Percentiles rank a stretch among this genome's conserved stretches.
Evolutionary conservation across 1,284 basidiomycete species (phyloP).

Genomic region (Tremellales sp.): DNA sequence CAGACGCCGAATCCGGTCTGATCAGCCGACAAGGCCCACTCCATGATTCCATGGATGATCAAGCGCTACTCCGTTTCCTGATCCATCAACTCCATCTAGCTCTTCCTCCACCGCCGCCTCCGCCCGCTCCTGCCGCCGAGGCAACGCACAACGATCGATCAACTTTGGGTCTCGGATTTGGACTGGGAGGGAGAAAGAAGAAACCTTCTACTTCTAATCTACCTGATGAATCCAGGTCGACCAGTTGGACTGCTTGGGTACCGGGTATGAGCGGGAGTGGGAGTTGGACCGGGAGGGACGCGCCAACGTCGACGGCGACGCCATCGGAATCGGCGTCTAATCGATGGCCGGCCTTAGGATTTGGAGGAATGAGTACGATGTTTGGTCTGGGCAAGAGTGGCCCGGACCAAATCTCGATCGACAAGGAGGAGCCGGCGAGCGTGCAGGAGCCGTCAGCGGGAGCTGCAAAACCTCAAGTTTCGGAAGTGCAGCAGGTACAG

Average conservation of each 20-base stretch:
- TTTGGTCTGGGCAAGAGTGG: neutral
- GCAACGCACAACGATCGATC: slow-evolving; percentile 7
- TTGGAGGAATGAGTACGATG: slow-evolving; percentile 9
- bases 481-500: slow-evolving; percentile 6
- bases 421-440: neutral
- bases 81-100: slow-evolving; percentile 11
- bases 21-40: slow-evolving; percentile 20
- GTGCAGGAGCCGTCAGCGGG: neutral
- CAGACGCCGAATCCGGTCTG: slow-evolving; percentile 4
- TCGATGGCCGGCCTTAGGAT: slow-evolving; percentile 30
- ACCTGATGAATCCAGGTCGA: neutral
- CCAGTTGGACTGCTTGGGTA: neutral
- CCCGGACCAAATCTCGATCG: too few relatives aligned
- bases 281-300: neutral
- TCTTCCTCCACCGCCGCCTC: slow-evolving; percentile 9
- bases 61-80: slow-evolving; percentile 23
- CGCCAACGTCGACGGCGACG: neutral
- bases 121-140: neutral
- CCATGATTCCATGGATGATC: neutral
- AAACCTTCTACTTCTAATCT: neutral
- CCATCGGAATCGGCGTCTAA: slow-evolving; percentile 7
- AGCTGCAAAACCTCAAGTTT: neutral
- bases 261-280: neutral
- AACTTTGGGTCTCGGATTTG: slow-evolving; percentile 22
- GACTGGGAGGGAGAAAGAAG: slow-evolving; percentile 6